phyloP scores from a whole-genome alignment of 371 early-diverging fungal genomes.

The Saksenaea oblongispora region DNA sequence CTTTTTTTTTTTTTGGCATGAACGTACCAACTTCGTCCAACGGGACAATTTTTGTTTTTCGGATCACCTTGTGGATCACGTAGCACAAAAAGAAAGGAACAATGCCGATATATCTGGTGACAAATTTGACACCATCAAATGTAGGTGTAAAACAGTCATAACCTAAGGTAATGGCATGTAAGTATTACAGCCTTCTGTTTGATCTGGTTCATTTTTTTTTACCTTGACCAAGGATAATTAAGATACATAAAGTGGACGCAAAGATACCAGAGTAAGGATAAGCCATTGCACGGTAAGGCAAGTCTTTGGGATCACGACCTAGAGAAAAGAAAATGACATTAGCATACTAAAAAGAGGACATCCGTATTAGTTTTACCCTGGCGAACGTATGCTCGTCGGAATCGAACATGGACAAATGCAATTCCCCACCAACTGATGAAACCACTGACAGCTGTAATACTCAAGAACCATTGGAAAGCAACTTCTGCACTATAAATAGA shows the following conservation, averaged over 20 bases:
- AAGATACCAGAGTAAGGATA: conserved; percentile 69
- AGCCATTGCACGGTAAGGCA: conserved; percentile 72
- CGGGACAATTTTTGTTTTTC: conserved; percentile 56
- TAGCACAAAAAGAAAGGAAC: conserved; percentile 49
- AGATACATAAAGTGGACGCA: conserved; percentile 41
- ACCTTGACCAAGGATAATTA: conserved; percentile 64
- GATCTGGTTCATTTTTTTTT: conserved; percentile 3
- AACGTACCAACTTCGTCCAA: conserved; percentile 53
- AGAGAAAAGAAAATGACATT: neutral
- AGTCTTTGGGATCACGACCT: conserved; percentile 50
- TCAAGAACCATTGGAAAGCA: conserved; percentile 77
- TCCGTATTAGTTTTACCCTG: conserved; percentile 49
- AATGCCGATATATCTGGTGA: conserved; percentile 44
- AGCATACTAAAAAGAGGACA: too few relatives aligned
- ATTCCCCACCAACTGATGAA: conserved; percentile 81
- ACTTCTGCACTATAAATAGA: conserved; percentile 50
- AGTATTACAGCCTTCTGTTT: too few relatives aligned
- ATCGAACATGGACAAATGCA: conserved; percentile 75
- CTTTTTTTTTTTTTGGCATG: neutral
- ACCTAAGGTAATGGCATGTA: neutral
- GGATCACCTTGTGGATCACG: conserved; percentile 46
- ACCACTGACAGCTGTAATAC: conserved; percentile 73
- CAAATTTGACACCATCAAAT: conserved; percentile 28
- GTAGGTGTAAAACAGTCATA: conserved; percentile 22
- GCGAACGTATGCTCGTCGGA: conserved; percentile 74